These are phyloP conservation scores for Paxillus rubicundulus DNA, from an alignment of 768 basidiomycete species.

Conservation along the genomic window DNA sequence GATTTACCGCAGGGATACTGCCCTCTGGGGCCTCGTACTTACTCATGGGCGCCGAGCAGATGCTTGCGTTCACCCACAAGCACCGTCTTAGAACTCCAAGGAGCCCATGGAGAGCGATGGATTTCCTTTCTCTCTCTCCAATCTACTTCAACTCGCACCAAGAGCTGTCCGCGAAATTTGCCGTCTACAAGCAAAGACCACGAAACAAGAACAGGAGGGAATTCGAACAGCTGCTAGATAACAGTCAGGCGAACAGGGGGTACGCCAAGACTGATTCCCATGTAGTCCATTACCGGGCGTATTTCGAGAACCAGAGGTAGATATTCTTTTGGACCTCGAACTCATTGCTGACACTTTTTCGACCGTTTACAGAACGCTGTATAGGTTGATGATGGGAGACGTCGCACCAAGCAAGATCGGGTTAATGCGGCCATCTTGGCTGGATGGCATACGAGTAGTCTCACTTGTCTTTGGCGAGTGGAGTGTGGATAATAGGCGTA, in stretches of 20 bases:
- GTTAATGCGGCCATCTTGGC: constrained; percentile 32
- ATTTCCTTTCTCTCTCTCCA: constrained; percentile 49
- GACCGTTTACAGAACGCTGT: constrained; percentile 27
- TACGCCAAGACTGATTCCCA: constrained; percentile 27
- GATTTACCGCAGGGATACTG: constrained; percentile 38
- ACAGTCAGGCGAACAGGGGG: constrained; percentile 43
- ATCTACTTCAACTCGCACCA: constrained; percentile 36
- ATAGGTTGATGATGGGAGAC: constrained; percentile 26
- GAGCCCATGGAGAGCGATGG: constrained; percentile 10
- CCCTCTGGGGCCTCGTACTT: constrained; percentile 44
- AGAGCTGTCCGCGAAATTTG: constrained; percentile 39
- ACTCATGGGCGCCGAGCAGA: constrained; percentile 38
- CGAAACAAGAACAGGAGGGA: constrained; percentile 31
- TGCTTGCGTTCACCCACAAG: constrained; percentile 18
- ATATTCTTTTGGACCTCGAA: not conserved
- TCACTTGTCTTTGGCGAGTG: constrained; percentile 39
- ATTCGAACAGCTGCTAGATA: constrained; percentile 24
- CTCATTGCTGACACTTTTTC: not conserved
- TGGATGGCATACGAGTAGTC: constrained; percentile 28
- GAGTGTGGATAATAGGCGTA: constrained; percentile 32
- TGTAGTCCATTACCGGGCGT: constrained; percentile 30
- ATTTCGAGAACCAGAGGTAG: constrained; percentile 51
- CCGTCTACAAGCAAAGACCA: constrained; percentile 37
- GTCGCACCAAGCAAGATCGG: constrained; percentile 31
- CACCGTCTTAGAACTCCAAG: constrained; percentile 17